Conservation (phyloP, 768 basidiomycete genomes). For the Lactifluus pinguis region DNA sequence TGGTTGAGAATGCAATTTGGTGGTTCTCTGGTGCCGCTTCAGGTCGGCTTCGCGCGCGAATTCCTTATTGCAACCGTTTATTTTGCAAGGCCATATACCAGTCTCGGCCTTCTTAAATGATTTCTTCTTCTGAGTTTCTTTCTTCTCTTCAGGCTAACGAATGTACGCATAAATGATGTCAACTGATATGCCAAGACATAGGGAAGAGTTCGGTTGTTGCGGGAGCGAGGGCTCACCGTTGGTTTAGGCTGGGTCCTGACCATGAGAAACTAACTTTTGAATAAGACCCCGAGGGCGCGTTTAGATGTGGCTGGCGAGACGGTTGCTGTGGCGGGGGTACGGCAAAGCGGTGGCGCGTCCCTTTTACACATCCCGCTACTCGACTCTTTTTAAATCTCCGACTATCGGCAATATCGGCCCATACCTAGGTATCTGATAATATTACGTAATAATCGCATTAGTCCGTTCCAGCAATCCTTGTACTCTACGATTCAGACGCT, state of each 20-base stretch:
- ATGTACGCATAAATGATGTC: conserved; percentile 12
- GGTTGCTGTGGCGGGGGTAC: conserved; percentile 18
- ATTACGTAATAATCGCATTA: conserved; percentile 28
- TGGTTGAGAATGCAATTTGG: conserved; percentile 66
- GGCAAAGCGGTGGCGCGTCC: conserved; percentile 20
- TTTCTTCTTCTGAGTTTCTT: conserved; percentile 34
- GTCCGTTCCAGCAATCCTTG: conserved; percentile 63
- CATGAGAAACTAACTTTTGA: conserved; percentile 16
- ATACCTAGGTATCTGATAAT: background rate
- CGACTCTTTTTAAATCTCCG: conserved; percentile 9
- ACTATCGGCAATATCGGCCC: conserved; percentile 13
- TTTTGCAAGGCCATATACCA: conserved; percentile 70
- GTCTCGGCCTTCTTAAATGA: conserved; percentile 38
- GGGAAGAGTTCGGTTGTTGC: conserved; percentile 24
- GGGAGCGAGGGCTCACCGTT: conserved; percentile 28
- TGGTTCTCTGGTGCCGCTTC: conserved; percentile 74
- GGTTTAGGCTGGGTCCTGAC: conserved; percentile 23
- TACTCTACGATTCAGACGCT: conserved; percentile 58
- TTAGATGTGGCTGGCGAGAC: conserved; percentile 16
- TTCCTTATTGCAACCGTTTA: conserved; percentile 73
- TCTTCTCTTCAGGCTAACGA: conserved; percentile 34
- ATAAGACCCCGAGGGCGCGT: background rate
- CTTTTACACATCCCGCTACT: background rate
- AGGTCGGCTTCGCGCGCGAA: conserved; percentile 78
- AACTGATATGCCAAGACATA: conserved; percentile 5